Evolutionary conservation across 768 basidiomycete genomes (phyloP).

Genomic region (Trametes maxima): DNA sequence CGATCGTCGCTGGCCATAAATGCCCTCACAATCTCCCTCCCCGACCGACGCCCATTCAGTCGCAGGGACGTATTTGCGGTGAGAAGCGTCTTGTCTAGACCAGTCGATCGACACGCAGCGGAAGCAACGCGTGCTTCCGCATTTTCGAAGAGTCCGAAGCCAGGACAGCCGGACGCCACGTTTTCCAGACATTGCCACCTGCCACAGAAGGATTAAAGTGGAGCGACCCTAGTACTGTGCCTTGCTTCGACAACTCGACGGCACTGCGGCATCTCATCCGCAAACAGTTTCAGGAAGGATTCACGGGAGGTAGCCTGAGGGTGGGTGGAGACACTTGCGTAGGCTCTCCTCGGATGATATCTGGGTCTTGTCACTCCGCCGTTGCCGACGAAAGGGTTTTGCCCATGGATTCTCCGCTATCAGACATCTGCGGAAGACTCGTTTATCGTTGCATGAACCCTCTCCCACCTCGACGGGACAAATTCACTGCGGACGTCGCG

Average conservation of each 20-base stretch:
- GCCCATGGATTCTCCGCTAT: too few species aligned
- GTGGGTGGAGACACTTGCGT: too few species aligned
- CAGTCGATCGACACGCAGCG: background rate
- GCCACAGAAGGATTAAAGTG: background rate
- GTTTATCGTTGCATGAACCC: too few species aligned
- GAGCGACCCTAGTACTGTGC: background rate
- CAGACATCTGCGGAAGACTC: too few species aligned
- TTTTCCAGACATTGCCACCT: background rate
- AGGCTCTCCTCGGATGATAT: too few species aligned
- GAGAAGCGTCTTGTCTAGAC: background rate
- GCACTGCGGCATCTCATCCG: too few species aligned
- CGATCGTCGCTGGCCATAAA: background rate
- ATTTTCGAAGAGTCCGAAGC: background rate
- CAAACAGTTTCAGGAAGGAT: too few species aligned
- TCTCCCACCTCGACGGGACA: background rate
- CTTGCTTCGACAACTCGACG: too few species aligned
- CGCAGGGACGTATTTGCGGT: background rate
- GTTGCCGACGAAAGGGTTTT: too few species aligned
- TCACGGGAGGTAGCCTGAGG: too few species aligned
- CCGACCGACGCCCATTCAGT: background rate
- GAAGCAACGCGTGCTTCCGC: background rate
- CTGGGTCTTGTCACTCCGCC: too few species aligned
- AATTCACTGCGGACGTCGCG: background rate
- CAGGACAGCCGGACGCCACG: background rate
- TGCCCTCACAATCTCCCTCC: background rate